Conservation (phyloP, 768 basidiomycete species). For the Amanita pallidorosea region DNA sequence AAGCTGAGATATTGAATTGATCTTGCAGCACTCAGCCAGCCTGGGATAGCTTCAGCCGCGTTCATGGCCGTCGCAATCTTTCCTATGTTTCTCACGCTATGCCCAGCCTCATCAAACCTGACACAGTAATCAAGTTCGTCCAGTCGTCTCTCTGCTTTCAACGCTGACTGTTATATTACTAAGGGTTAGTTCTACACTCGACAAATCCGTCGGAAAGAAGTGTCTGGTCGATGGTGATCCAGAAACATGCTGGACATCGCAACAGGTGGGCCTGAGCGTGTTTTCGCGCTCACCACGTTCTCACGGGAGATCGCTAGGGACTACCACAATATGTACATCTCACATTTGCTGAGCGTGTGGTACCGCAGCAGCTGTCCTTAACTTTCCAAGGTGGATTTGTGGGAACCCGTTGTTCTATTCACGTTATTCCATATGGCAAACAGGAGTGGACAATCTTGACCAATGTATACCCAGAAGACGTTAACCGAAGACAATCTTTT, state of each 20-base stretch:
- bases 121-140: constrained; percentile 43
- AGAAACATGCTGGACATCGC: constrained; percentile 82
- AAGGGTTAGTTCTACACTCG: constrained; percentile 77
- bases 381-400: constrained; percentile 88
- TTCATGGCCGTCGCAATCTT: neutral
- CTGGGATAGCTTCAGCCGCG: constrained; percentile 12
- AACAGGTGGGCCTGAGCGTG: constrained; percentile 36
- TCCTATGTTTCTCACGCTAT: neutral
- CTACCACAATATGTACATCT: constrained; percentile 69
- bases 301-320: constrained; percentile 37
- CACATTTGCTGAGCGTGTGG: constrained; percentile 40
- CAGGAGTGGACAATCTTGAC: constrained; percentile 41
- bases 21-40: constrained; percentile 19
- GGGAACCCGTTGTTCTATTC: constrained; percentile 50
- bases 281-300: neutral
- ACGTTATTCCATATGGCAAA: constrained; percentile 8
- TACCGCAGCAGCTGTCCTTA: constrained; percentile 43
- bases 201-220: constrained; percentile 65
- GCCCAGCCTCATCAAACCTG: constrained; percentile 25
- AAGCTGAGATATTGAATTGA: constrained; percentile 13
- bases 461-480: constrained; percentile 68
- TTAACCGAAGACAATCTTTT: constrained; percentile 65
- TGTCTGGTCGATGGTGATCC: constrained; percentile 57
- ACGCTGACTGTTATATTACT: constrained; percentile 3
- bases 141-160: neutral